Conservation (phyloP, 768 basidiomycete species). For the Gloeopeniophorella convolvens region DNA sequence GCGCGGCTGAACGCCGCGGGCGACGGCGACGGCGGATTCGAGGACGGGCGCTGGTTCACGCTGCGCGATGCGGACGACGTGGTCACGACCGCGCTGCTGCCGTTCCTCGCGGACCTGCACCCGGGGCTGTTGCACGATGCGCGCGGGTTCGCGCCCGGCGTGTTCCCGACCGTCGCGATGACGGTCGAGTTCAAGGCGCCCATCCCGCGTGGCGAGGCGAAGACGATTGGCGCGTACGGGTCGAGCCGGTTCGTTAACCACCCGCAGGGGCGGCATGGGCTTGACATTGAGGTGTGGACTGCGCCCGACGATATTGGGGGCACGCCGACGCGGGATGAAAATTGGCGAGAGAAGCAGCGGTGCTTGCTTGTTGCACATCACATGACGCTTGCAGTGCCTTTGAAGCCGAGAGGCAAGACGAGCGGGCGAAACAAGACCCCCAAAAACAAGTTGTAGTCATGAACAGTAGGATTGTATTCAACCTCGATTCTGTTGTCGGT, state of each 20-base stretch:
- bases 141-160: neutral
- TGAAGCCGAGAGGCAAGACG: too few species aligned
- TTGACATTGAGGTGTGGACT: slow-evolving; percentile 59
- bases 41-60: slow-evolving; percentile 56
- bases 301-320: slow-evolving; percentile 51
- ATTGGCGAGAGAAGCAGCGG: slow-evolving; percentile 60
- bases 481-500: too few species aligned
- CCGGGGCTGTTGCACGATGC: slow-evolving; percentile 30
- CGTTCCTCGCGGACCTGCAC: slow-evolving; percentile 54
- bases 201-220: slow-evolving; percentile 35
- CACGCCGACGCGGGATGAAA: slow-evolving; percentile 28
- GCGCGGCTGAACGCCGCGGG: slow-evolving; percentile 35
- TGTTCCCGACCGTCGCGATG: slow-evolving; percentile 52
- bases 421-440: too few species aligned
- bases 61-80: slow-evolving; percentile 37
- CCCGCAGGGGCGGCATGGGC: slow-evolving; percentile 52
- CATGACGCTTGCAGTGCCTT: slow-evolving; percentile 45
- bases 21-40: slow-evolving; percentile 46
- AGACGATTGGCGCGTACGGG: slow-evolving; percentile 54
- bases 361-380: slow-evolving; percentile 60
- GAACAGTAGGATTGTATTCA: too few species aligned
- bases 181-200: slow-evolving; percentile 58
- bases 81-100: slow-evolving; percentile 42
- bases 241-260: slow-evolving; percentile 45
- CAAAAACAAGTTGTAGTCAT: too few species aligned